phyloP scores from a whole-genome alignment of 805 yeast species.

The Candida railenensis region DNA sequence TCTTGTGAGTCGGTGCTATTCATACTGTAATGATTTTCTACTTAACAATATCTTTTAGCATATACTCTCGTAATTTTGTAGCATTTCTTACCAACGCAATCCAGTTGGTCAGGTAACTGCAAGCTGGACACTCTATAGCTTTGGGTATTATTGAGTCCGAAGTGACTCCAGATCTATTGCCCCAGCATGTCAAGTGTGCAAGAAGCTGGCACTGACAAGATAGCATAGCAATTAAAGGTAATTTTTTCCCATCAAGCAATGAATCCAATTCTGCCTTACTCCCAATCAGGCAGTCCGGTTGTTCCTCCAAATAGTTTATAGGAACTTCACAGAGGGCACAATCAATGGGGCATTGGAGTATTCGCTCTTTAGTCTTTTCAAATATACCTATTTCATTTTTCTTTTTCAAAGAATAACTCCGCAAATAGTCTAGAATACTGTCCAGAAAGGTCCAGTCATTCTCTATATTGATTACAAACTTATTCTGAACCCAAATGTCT shows the following conservation, averaged over 20 bases:
- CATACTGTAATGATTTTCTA: neutral
- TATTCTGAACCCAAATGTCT: slow-evolving; percentile 35
- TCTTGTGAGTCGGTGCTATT: too few relatives aligned
- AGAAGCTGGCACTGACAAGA: slow-evolving; percentile 23
- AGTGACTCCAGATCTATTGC: slow-evolving; percentile 8
- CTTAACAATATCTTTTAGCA: slow-evolving; percentile 12
- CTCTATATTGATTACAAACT: slow-evolving; percentile 21
- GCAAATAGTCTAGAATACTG: slow-evolving; percentile 3
- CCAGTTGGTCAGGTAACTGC: slow-evolving; percentile 19
- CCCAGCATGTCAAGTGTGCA: slow-evolving; percentile 41
- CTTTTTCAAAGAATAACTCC: neutral
- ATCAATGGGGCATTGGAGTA: neutral
- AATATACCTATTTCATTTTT: neutral
- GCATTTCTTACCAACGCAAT: slow-evolving; percentile 17
- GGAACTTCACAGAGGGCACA: neutral
- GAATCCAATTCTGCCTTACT: slow-evolving; percentile 2
- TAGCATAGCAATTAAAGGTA: slow-evolving; percentile 29
- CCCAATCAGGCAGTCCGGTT: neutral
- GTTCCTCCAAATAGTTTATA: neutral
- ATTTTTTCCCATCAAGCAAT: slow-evolving; percentile 3
- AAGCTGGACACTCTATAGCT: slow-evolving; percentile 14
- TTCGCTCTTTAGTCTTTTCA: neutral
- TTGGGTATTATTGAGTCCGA: slow-evolving; percentile 2
- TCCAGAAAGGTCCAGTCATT: slow-evolving; percentile 4
- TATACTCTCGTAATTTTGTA: slow-evolving; percentile 19